A percentile compares a stretch with the other conserved stretches of the same genome.
These are phyloP conservation scores for Phytopythium boreale DNA, from an alignment of 352 stramenopile species.

Conservation along the genomic window DNA sequence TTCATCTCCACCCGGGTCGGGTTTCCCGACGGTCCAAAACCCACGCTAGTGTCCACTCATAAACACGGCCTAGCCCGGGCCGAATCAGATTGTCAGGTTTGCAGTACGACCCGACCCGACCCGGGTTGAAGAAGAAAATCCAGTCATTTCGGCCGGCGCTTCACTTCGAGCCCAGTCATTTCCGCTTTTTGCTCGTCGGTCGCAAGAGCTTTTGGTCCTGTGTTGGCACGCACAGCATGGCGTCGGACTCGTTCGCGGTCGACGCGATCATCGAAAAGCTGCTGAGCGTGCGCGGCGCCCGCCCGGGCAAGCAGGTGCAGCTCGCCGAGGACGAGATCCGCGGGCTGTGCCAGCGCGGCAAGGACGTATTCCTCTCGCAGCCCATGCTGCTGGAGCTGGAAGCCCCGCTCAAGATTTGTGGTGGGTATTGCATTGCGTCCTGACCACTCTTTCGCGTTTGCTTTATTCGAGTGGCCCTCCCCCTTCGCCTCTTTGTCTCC, in stretches of 20 bases:
- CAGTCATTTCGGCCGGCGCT: not conserved
- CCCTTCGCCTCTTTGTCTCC: not conserved
- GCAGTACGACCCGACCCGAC: not conserved
- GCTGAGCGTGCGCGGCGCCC: constrained; percentile 68
- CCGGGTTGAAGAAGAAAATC: not conserved
- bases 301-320: constrained; percentile 84
- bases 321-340: constrained; percentile 93
- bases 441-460: not conserved
- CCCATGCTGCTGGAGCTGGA: constrained; percentile 97
- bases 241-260: constrained; percentile 54
- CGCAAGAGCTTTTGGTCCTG: not conserved
- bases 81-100: no score
- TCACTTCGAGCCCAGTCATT: not conserved
- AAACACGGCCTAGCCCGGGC: no score
- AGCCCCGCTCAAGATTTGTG: constrained; percentile 96
- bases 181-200: not conserved
- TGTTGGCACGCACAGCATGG: not conserved
- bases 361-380: constrained; percentile 96
- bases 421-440: constrained; percentile 22
- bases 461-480: not conserved
- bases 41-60: no score
- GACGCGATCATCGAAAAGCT: constrained; percentile 78
- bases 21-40: not conserved
- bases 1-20: not conserved
- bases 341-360: constrained; percentile 91